phyloP scores from a whole-genome alignment of 208 protist species.

The Trypanosoma melophagium region DNA sequence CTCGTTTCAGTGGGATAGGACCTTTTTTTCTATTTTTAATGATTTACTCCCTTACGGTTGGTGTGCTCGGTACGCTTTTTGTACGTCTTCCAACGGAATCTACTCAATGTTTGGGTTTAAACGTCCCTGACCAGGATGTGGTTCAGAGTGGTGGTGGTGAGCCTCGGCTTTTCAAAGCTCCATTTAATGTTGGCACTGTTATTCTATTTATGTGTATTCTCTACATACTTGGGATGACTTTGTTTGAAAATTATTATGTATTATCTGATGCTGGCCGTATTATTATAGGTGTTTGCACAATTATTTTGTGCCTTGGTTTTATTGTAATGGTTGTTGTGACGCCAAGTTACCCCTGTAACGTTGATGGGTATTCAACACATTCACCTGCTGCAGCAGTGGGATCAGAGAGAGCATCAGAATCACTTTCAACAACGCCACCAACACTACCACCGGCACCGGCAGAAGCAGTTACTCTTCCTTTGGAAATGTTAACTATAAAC shows the following conservation, averaged over 20 bases:
- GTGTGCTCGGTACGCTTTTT: slow-evolving; percentile 48
- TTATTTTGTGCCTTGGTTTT: slow-evolving; percentile 55
- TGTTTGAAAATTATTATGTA: slow-evolving; percentile 51
- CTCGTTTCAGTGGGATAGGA: slow-evolving; percentile 33
- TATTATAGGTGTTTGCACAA: slow-evolving; percentile 47
- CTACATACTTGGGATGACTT: slow-evolving; percentile 47
- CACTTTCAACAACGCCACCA: not conserved
- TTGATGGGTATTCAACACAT: slow-evolving; percentile 25
- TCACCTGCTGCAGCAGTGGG: not conserved
- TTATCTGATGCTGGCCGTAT: slow-evolving; percentile 29
- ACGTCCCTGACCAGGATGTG: slow-evolving; percentile 51
- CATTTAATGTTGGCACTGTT: slow-evolving; percentile 62
- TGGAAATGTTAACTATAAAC: too few relatives aligned
- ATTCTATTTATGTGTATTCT: slow-evolving; percentile 48
- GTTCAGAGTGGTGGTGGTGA: slow-evolving; percentile 49
- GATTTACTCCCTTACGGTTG: slow-evolving; percentile 52
- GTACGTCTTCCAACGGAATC: slow-evolving; percentile 49
- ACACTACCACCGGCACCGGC: too few relatives aligned
- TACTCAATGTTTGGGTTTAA: slow-evolving; percentile 66
- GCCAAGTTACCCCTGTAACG: slow-evolving; percentile 62
- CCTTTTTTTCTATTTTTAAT: slow-evolving; percentile 70
- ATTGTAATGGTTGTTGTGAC: slow-evolving; percentile 63
- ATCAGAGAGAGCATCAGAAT: not conserved
- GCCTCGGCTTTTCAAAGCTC: slow-evolving; percentile 47
- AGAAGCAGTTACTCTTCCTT: too few relatives aligned